phyloP scores from a whole-genome alignment of 768 basidiomycete genomes.

The Leccinum incarnatum region DNA sequence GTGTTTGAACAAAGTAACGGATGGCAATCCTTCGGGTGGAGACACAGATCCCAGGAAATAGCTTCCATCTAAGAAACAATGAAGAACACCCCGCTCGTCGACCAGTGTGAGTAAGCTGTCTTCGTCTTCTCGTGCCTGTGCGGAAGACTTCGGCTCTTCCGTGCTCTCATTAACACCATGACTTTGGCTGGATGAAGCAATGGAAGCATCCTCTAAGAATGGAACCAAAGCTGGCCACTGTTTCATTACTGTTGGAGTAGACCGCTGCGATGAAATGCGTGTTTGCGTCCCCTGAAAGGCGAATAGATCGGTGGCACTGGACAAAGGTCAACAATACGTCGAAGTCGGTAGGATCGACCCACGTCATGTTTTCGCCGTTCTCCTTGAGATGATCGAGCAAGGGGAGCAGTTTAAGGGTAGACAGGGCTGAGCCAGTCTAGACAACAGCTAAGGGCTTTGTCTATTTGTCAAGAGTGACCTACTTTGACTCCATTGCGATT shows the following conservation, averaged over 20 bases:
- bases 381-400: conserved; percentile 69
- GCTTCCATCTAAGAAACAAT: conserved; percentile 72
- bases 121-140: conserved; percentile 43
- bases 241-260: conserved; percentile 57
- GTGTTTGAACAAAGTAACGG: conserved; percentile 40
- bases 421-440: conserved; percentile 77
- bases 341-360: conserved; percentile 25
- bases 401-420: conserved; percentile 65
- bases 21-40: conserved; percentile 34
- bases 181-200: conserved; percentile 42
- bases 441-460: conserved; percentile 9
- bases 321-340: conserved; percentile 16
- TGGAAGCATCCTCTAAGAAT: conserved; percentile 58
- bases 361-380: conserved; percentile 67
- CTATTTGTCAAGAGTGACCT: conserved; percentile 20
- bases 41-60: conserved; percentile 62
- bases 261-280: conserved; percentile 40
- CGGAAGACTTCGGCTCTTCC: conserved; percentile 27
- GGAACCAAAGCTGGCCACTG: conserved; percentile 66
- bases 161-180: conserved; percentile 28
- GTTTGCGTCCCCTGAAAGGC: conserved; percentile 73
- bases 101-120: conserved; percentile 65
- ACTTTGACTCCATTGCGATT: conserved; percentile 65
- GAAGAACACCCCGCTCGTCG: conserved; percentile 56
- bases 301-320: conserved; percentile 75